Percentiles rank a stretch among this genome's conserved stretches.
These are phyloP conservation scores for Extremus antarcticus DNA, from an alignment of 495 filamentous ascomycete genomes.

Conservation along the genomic window DNA sequence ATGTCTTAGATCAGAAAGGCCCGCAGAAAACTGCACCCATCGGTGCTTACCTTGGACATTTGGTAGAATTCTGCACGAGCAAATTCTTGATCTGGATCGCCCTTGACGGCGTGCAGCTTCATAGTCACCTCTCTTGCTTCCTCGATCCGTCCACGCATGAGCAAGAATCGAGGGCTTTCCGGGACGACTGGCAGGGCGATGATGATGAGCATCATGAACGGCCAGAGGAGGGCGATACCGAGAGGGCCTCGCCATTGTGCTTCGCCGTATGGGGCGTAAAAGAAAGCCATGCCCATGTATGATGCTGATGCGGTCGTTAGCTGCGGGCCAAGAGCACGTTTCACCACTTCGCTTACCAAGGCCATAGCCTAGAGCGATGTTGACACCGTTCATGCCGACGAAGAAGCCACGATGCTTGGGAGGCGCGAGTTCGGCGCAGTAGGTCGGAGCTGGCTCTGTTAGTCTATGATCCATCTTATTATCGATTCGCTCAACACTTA, in stretches of 20 bases:
- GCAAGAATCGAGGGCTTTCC: not conserved
- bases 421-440: not conserved
- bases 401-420: not conserved
- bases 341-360: no score
- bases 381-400: not conserved
- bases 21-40: no score
- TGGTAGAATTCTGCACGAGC: constrained; percentile 1
- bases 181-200: not conserved
- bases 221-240: not conserved
- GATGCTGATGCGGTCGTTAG: no score
- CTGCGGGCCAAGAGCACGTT: no score
- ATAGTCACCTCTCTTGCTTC: not conserved
- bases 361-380: not conserved
- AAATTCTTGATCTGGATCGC: not conserved
- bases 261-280: not conserved
- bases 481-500: no score
- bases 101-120: not conserved
- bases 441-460: no score
- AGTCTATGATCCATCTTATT: no score
- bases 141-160: not conserved
- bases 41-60: no score
- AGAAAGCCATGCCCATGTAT: not conserved
- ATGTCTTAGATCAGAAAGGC: no score
- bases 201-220: not conserved
- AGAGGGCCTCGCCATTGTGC: not conserved